Evolutionary conservation across 352 stramenopile species (phyloP), one percentile per base, ranked within the genome.

Genomic region (Phytophthora cryptogea): DNA sequence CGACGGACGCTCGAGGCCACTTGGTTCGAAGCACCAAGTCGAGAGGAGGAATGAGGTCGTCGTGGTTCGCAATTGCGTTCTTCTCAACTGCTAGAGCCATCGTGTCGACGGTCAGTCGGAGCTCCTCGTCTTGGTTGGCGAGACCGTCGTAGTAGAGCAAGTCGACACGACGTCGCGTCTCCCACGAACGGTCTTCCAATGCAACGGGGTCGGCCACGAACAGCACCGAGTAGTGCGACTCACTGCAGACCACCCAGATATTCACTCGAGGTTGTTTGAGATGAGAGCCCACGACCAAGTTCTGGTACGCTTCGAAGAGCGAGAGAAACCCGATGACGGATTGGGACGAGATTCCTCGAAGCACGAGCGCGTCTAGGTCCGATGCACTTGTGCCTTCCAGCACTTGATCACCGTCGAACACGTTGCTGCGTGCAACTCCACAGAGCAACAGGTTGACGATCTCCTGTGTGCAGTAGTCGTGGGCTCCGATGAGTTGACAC

Each of bases 371-470:
- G 7, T 68, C 89, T 10, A 73, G 73, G 30, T 95, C 80, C 48
- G 88, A 74, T 32, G 74, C 79, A 45, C 66, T 82, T 0, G 66
- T 40, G 11, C 69, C 79, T 54, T 92, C 91, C 17, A 90, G 71
- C 53, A 95, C 78, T 26, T 72, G 83, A 8, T 76, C 62, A 10
- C 96, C 92, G 63, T 99, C 83, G 71, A 99, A 99, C 2, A 98
- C 90, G 58, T 98, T 98, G 68, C 89, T 97, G 51, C 77, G 82
- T 6, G 94, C 94, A 36, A 89, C 79, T 8, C 97, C 97, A 20
- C 89, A 88, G 6, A 99, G 69, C n/a, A 99, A 66, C 35, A 99
- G 64, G 75, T 99, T 99, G 7, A 99, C 97, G 23, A 99, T 78
- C 66, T 99, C 97, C 56, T 99, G 94, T 0, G 85, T 94, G 51